Conservation (phyloP, 805 yeast genomes). For the Blastobotrys muscicola region DNA sequence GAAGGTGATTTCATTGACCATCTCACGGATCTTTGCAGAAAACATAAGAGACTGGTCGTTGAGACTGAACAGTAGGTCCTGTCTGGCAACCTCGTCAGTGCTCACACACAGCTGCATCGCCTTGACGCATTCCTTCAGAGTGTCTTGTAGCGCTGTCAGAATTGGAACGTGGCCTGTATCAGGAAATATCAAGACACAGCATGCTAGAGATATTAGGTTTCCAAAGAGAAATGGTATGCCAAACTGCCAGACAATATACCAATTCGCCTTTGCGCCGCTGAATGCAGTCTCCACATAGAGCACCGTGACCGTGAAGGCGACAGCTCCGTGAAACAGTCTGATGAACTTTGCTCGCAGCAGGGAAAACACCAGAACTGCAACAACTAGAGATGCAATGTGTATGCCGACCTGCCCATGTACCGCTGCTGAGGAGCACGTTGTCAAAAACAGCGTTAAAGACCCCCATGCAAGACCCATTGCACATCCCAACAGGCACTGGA, state of each 20-base stretch:
- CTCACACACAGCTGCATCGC: constrained; percentile 13
- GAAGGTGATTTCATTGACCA: constrained; percentile 32
- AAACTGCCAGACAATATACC: constrained; percentile 28
- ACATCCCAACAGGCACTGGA: constrained; percentile 33
- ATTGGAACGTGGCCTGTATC: constrained; percentile 32
- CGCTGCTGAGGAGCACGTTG: constrained; percentile 33
- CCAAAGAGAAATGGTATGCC: constrained; percentile 40
- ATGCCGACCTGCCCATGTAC: constrained; percentile 39
- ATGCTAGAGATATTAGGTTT: constrained; percentile 28
- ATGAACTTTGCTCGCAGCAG: constrained; percentile 36
- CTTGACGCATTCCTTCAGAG: constrained; percentile 12
- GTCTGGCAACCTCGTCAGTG: constrained; percentile 16
- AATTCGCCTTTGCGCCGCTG: constrained; percentile 15
- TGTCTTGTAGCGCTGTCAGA: constrained; percentile 20
- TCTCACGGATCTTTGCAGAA: constrained; percentile 37
- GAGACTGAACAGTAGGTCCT: constrained; percentile 24
- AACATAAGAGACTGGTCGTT: constrained; percentile 26
- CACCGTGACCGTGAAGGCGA: constrained; percentile 7
- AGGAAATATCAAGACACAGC: constrained; percentile 32
- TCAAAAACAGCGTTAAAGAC: constrained; percentile 33
- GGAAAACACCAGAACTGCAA: constrained; percentile 31
- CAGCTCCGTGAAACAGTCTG: constrained; percentile 31
- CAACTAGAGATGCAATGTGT: constrained; percentile 32
- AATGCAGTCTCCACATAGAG: constrained; percentile 21
- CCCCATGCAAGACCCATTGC: constrained; percentile 39